phyloP scores from a whole-genome alignment of 805 yeast species.

The Saturnispora dispora region DNA sequence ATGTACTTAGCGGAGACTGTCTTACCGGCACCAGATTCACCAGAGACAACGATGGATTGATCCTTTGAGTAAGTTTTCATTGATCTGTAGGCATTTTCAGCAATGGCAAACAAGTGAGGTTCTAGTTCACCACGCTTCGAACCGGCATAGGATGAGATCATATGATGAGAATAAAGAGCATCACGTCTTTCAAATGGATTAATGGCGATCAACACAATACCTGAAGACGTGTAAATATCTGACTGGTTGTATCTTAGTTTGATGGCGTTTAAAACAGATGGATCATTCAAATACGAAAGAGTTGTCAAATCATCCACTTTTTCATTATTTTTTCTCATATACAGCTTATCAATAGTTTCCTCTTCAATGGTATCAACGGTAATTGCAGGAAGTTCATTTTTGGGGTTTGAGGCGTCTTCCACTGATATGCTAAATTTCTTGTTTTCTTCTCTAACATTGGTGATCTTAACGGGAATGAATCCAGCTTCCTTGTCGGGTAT shows the following conservation, averaged over 20 bases:
- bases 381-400: constrained; percentile 34
- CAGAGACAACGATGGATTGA: constrained; percentile 94
- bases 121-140: constrained; percentile 90
- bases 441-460: constrained; percentile 32
- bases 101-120: constrained; percentile 95
- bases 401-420: constrained; percentile 38
- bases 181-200: constrained; percentile 93
- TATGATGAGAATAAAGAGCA: constrained; percentile 81
- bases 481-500: constrained; percentile 64
- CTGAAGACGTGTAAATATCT: constrained; percentile 90
- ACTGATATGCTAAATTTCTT: constrained; percentile 43
- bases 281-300: constrained; percentile 87
- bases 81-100: constrained; percentile 93
- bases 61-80: constrained; percentile 80
- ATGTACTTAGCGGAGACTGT: constrained; percentile 95
- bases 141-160: constrained; percentile 91
- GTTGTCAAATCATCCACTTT: constrained; percentile 92
- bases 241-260: constrained; percentile 80
- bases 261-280: constrained; percentile 92
- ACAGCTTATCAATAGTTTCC: constrained; percentile 54
- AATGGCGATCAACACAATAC: constrained; percentile 92
- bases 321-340: constrained; percentile 85
- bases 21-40: constrained; percentile 98
- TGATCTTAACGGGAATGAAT: constrained; percentile 65
- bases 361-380: constrained; percentile 42